Conservation (phyloP, 192 early-diverging fungal species). For the Coemansia sp. region DNA sequence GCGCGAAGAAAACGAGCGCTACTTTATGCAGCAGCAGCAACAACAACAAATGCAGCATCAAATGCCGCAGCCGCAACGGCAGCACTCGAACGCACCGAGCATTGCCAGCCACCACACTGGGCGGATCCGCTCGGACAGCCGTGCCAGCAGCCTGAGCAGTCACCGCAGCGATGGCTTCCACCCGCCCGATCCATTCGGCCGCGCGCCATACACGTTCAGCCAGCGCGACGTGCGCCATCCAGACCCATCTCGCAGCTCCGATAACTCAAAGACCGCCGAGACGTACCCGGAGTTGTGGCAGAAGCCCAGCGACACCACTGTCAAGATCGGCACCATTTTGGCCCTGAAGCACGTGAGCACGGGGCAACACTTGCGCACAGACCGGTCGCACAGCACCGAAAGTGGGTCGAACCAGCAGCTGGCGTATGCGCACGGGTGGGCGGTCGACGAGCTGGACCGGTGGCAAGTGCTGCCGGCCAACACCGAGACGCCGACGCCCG, state of each 20-base stretch:
- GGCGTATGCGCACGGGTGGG: conserved; percentile 56
- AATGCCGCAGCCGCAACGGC: conserved; percentile 1
- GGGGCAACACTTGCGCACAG: conserved; percentile 55
- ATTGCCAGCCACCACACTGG: conserved; percentile 7
- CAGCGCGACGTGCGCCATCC: conserved; percentile 27
- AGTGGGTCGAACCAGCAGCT: conserved; percentile 59
- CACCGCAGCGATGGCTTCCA: conserved; percentile 24
- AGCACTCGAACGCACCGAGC: conserved; percentile 6
- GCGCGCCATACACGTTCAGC: conserved; percentile 29
- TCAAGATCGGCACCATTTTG: conserved; percentile 55
- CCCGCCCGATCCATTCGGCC: conserved; percentile 38
- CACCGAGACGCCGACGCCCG: conserved; percentile 36
- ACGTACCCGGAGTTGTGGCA: conserved; percentile 47
- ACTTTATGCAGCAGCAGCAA: background rate
- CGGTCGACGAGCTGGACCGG: conserved; percentile 37
- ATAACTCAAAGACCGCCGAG: conserved; percentile 35
- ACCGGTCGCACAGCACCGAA: conserved; percentile 44
- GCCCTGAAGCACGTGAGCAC: conserved; percentile 61
- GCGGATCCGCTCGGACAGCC: conserved; percentile 24
- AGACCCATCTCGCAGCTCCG: conserved; percentile 46
- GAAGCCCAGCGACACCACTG: conserved; percentile 33
- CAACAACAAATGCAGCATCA: background rate
- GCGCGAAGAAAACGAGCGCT: conserved; percentile 16
- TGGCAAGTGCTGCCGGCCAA: conserved; percentile 61
- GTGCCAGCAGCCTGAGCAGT: conserved; percentile 20